A percentile compares a stretch with the other conserved stretches of the same genome.
These are phyloP conservation scores for Lepiota brunneoincarnata DNA, from an alignment of 768 basidiomycete genomes.

Conservation along the genomic window DNA sequence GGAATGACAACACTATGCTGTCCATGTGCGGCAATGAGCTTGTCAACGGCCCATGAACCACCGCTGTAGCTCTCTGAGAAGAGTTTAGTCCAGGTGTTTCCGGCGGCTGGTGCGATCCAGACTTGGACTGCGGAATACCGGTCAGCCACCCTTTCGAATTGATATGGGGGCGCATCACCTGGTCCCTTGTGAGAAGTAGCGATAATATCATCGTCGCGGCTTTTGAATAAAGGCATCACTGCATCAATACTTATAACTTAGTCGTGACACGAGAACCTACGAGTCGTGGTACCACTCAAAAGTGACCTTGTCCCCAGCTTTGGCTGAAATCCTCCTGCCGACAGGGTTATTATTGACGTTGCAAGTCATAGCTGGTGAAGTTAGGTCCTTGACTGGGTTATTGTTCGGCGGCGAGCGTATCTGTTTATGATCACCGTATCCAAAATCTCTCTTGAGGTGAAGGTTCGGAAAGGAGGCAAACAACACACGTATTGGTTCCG, in stretches of 20 bases:
- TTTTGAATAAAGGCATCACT: conserved; percentile 12
- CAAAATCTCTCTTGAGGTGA: neutral
- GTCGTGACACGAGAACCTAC: conserved; percentile 15
- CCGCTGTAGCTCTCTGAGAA: conserved; percentile 25
- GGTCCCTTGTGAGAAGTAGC: conserved; percentile 33
- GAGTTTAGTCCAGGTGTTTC: conserved; percentile 32
- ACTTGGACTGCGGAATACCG: no score
- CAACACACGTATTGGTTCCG: conserved; percentile 27
- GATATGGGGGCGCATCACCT: no score
- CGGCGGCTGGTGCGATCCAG: conserved; percentile 28
- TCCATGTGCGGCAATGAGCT: conserved; percentile 26
- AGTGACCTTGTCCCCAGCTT: conserved; percentile 29
- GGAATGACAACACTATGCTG: conserved; percentile 32
- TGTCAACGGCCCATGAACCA: conserved; percentile 29
- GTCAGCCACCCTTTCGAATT: no score
- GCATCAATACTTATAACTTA: neutral
- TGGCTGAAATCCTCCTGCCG: conserved; percentile 25
- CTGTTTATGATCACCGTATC: conserved; percentile 16
- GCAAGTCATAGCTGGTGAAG: conserved; percentile 26
- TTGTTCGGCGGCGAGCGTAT: conserved; percentile 36
- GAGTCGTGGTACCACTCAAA: conserved; percentile 34
- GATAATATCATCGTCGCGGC: conserved; percentile 36
- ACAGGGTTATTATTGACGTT: conserved; percentile 31
- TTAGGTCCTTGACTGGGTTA: conserved; percentile 33
- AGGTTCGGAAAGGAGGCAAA: neutral